phyloP scores from a whole-genome alignment of 352 stramenopile genomes.

The Globisporangium polare region DNA sequence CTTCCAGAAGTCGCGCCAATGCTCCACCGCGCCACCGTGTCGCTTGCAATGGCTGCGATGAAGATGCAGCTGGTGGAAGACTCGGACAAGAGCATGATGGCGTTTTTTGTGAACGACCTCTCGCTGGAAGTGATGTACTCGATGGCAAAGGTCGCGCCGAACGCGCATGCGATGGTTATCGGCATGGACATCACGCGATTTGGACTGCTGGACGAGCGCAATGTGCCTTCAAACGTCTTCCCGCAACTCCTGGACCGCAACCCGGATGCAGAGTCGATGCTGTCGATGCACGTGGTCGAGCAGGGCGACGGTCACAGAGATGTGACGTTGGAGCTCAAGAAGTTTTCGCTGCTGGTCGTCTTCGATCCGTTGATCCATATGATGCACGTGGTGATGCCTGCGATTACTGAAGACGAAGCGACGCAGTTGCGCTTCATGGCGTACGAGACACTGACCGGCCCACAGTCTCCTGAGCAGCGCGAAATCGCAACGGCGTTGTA shows the following conservation, averaged over 20 bases:
- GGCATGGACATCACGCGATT: slow-evolving; percentile 60
- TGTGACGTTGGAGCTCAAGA: slow-evolving; percentile 42
- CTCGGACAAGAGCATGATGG: slow-evolving; percentile 40
- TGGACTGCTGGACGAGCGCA: slow-evolving; percentile 64
- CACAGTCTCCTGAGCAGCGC: slow-evolving; percentile 54
- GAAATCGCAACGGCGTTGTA: slow-evolving; percentile 46
- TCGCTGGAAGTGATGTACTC: slow-evolving; percentile 39
- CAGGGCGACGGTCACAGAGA: slow-evolving; percentile 51
- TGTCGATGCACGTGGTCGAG: slow-evolving; percentile 47
- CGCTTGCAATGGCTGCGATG: slow-evolving; percentile 46
- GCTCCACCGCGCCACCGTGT: slow-evolving; percentile 56
- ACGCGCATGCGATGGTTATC: slow-evolving; percentile 34
- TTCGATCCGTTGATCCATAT: slow-evolving; percentile 68
- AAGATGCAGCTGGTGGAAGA: slow-evolving; percentile 51
- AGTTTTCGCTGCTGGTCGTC: slow-evolving; percentile 70
- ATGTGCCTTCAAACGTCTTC: slow-evolving; percentile 66
- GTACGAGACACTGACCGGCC: slow-evolving; percentile 34
- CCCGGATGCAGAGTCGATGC: slow-evolving; percentile 46
- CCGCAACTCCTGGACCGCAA: slow-evolving; percentile 74
- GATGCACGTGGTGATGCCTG: slow-evolving; percentile 55
- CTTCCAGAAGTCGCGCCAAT: slow-evolving; percentile 37
- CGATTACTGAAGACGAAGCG: slow-evolving; percentile 60
- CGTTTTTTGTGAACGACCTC: slow-evolving; percentile 53
- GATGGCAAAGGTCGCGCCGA: slow-evolving; percentile 37
- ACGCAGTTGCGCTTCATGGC: slow-evolving; percentile 72